Evolutionary conservation across 805 yeast genomes (phyloP), one percentile per base, ranked within the genome.

Genomic region (Millerozyma acaciae): DNA sequence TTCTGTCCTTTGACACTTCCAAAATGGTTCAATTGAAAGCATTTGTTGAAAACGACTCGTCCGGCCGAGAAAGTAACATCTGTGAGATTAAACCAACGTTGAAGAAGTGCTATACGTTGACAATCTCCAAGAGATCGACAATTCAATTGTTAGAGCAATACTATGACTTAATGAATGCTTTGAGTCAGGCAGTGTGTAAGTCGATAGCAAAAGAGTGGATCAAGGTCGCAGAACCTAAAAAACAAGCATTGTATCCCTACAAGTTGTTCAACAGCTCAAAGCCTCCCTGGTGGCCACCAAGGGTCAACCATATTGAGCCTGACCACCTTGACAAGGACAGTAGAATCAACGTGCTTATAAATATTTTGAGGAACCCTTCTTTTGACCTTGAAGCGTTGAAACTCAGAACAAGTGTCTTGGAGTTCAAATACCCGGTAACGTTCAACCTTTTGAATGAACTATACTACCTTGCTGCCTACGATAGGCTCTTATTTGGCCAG

Each of bases 261-360:
- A 80, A 75, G 34, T 47, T 50, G 7, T 76, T 76, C 2, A 70
- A 71, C 9, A 30, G 16, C 0, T 44, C 71, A 8, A 73, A 63
- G 40, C 93, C 90, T 1, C 46, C 49, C 4, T 82, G 89, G 89
- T 83, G 93, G 93, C 89, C 89, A 0, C 22, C 26, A 0, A 36
- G 42, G 8, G 73, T 79, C 1, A 60, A 74, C 22, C 90, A 83
- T 54, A 65, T 62, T 27, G 89, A 83, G 47, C 90, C 90, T 0
- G 90, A 82, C 50, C 90, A 84, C 55, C 57, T 84, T 37, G 68
- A 63, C 37, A 82, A 78, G 48, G 58, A 56, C 1, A 81, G 78
- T 44, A 59, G 93, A 34, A 46, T 80, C 13, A 48, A 47, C 4
- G 54, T 83, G 16, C 53, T 84, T 48, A 55, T 70, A 20, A 42